Base-by-base conservation (phyloP, 2,329 filamentous ascomycete genomes). In the Pseudopyrenochaeta lycopersici region DNA sequence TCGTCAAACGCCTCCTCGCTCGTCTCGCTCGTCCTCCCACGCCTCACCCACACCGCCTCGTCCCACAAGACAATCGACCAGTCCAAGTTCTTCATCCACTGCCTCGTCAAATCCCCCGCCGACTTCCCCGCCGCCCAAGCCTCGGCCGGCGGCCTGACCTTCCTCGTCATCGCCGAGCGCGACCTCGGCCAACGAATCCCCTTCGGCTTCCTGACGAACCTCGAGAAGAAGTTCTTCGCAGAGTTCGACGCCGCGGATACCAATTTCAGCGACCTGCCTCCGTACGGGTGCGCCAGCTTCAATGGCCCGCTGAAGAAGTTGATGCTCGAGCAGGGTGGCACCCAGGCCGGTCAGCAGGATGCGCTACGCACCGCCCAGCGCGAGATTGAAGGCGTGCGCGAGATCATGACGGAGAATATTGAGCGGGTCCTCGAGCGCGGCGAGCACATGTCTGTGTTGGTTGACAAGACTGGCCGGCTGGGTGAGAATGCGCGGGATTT, bases 351-450 rank as follows among this genome's bases (percentile, higher is more conserved):
- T 0, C 85, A 90, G 76, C 83, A 90, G 67, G 92, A 98, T 79
- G 91, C 93, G 57, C 87, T 98, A 56, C 82, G 85, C 48, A 93
- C 90, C 57, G 94, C 92, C 32, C 89, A 91, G 77, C 84, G 87
- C 51, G 95, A 98, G 79, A 97, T 99, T 67, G 93, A 97, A 63
- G 93, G 91, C 69, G 92, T 96, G 46, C 82, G 90, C 50, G 91
- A 92, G 60, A 96, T 97, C 74, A 97, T 97, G 93, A 96, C 91
- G 51, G 88, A 92, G 80, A 97, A 97, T 74, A 97, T 97, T 62
- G 93, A 97, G 82, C 85, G 90, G 46, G 84, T 97, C 60, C 80
- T 97, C 35, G 92, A 97, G 83, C 83, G 93, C 3, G 76, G 95
- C 32, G 95, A 99, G 84, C 84, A 94, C 60, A 94, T 99, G 71